Evolutionary conservation across 2,329 filamentous ascomycete genomes (phyloP).

Genomic region (Colletotrichum aenigma): DNA sequence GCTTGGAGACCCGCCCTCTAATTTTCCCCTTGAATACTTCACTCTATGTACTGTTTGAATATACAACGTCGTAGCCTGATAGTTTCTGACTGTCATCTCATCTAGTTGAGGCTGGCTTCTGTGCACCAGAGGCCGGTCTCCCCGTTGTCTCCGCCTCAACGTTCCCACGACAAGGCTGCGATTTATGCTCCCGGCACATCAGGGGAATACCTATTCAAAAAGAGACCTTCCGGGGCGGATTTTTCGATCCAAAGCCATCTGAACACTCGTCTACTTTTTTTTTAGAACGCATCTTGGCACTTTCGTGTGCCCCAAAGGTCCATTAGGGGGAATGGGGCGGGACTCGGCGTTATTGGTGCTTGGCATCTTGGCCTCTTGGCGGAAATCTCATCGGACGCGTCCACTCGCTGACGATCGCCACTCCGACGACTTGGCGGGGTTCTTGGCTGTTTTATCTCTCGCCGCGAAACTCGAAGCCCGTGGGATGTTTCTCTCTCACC

Average conservation of each 20-base stretch:
- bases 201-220: too few relatives aligned
- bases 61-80: rapidly evolving
- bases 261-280: neutral
- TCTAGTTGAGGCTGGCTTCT: neutral
- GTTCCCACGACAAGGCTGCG: neutral
- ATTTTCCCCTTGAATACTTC: too few relatives aligned
- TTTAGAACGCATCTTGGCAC: neutral
- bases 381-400: neutral
- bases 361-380: neutral
- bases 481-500: neutral
- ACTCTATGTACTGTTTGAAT: too few relatives aligned
- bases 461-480: neutral
- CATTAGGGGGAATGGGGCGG: neutral
- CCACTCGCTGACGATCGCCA: neutral
- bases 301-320: neutral
- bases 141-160: rapidly evolving
- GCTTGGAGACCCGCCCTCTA: too few relatives aligned
- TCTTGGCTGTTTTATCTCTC: neutral
- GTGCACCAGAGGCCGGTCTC: rapidly evolving
- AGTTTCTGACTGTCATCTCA: rapidly evolving
- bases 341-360: neutral
- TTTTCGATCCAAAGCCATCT: neutral
- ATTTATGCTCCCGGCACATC: neutral
- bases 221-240: neutral
- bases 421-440: neutral